These are phyloP conservation scores for Amanita fuliginea DNA, from an alignment of 768 basidiomycete species.

Conservation along the genomic window DNA sequence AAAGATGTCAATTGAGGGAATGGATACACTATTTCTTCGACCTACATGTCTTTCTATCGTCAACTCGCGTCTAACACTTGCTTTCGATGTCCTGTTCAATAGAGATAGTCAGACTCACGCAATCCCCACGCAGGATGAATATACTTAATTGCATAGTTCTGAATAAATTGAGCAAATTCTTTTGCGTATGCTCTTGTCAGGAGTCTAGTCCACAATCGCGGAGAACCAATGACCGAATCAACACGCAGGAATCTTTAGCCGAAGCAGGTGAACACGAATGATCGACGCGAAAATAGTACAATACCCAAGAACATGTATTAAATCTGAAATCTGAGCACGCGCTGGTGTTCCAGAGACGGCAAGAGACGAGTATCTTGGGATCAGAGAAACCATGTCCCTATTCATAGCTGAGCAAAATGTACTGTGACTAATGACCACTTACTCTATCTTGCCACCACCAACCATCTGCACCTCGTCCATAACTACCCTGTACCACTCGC, in stretches of 20 bases:
- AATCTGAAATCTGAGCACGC: conserved; percentile 59
- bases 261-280: background rate
- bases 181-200: conserved; percentile 42
- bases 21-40: background rate
- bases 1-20: background rate
- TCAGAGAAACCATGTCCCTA: conserved; percentile 86
- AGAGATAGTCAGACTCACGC: background rate
- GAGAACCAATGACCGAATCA: conserved; percentile 38
- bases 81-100: conserved; percentile 56
- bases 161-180: conserved; percentile 60
- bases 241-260: conserved; percentile 62
- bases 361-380: conserved; percentile 73
- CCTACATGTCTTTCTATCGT: conserved; percentile 72
- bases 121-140: conserved; percentile 3
- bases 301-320: conserved; percentile 67
- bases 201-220: conserved; percentile 55
- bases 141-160: conserved; percentile 60
- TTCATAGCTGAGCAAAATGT: background rate
- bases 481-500: conserved; percentile 82
- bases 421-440: conserved; percentile 17
- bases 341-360: conserved; percentile 93
- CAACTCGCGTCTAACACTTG: conserved; percentile 56
- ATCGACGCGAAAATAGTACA: conserved; percentile 7
- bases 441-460: conserved; percentile 75
- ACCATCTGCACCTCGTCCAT: conserved; percentile 97